Conservation (phyloP, 805 yeast genomes). For the Candida tibetensis region DNA sequence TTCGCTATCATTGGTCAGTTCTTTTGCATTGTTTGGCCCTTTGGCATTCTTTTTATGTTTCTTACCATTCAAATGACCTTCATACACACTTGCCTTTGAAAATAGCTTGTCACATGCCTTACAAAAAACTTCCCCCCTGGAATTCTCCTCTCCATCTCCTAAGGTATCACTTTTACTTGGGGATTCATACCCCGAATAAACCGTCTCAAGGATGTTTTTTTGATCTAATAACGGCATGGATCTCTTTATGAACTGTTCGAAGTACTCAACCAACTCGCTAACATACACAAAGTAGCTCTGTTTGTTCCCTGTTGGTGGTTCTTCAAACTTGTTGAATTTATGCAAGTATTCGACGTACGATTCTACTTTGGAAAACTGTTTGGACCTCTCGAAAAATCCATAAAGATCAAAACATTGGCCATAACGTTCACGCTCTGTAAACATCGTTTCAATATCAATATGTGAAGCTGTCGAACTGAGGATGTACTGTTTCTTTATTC, state of each 20-base stretch:
- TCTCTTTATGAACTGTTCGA: conserved; percentile 46
- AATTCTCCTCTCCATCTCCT: conserved; percentile 14
- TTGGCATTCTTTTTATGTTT: conserved; percentile 59
- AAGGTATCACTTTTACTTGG: background rate
- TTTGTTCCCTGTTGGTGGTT: conserved; percentile 21
- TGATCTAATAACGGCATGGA: conserved; percentile 20
- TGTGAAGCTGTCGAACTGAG: conserved; percentile 51
- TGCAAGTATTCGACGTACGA: conserved; percentile 53
- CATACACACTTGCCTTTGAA: conserved; percentile 60
- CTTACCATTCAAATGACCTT: conserved; percentile 70
- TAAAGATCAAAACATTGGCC: conserved; percentile 65
- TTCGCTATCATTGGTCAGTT: too few relatives aligned
- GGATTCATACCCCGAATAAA: background rate
- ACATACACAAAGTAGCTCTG: conserved; percentile 44
- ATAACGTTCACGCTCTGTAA: conserved; percentile 57
- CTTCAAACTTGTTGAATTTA: conserved; percentile 38
- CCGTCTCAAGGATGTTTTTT: conserved; percentile 3
- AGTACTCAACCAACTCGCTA: conserved; percentile 44
- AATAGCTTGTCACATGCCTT: conserved; percentile 60
- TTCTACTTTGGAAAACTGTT: conserved; percentile 36
- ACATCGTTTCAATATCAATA: conserved; percentile 47
- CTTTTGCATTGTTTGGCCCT: conserved; percentile 1
- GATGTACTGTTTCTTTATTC: conserved; percentile 33
- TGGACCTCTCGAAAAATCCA: conserved; percentile 50
- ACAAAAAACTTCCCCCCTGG: conserved; percentile 49